A percentile compares a stretch with the other conserved stretches of the same genome.
Evolutionary conservation across 306 rosid species (phyloP).

Genomic region (Lithocarpus polystachyus): DNA sequence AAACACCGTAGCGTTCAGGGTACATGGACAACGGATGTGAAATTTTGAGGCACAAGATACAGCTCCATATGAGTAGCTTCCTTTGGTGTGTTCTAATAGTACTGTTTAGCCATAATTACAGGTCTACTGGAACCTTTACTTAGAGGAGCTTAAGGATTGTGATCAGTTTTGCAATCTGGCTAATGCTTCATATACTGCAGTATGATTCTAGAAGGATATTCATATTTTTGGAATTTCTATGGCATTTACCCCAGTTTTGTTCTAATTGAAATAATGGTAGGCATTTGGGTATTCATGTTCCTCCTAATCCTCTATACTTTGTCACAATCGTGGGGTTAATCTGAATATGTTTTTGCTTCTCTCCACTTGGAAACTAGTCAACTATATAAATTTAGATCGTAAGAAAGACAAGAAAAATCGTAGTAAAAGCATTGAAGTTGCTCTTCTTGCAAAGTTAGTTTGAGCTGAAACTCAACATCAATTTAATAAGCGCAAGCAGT

Average conservation of each 20-base stretch:
- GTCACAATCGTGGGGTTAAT: neutral
- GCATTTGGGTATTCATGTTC: neutral
- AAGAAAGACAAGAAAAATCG: too few relatives aligned
- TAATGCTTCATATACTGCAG: neutral
- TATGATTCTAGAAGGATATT: neutral
- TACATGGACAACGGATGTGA: constrained; percentile 76
- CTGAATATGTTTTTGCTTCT: too few relatives aligned
- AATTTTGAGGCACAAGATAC: constrained; percentile 39
- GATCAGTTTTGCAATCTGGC: neutral
- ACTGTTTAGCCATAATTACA: neutral
- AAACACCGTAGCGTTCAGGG: constrained; percentile 87
- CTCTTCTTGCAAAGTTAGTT: too few relatives aligned
- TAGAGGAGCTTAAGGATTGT: neutral
- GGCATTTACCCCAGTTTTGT: neutral
- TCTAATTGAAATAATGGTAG: neutral
- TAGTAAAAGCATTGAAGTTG: too few relatives aligned
- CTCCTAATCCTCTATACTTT: neutral
- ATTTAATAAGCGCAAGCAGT: too few relatives aligned
- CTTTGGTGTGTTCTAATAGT: neutral
- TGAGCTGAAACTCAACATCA: too few relatives aligned
- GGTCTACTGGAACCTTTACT: neutral
- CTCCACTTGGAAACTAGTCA: too few relatives aligned
- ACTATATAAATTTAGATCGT: too few relatives aligned
- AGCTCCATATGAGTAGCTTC: constrained; percentile 8
- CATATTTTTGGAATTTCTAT: too few relatives aligned